Base-by-base conservation (phyloP, 208 protist genomes). In the Trichomonas vaginalis region DNA sequence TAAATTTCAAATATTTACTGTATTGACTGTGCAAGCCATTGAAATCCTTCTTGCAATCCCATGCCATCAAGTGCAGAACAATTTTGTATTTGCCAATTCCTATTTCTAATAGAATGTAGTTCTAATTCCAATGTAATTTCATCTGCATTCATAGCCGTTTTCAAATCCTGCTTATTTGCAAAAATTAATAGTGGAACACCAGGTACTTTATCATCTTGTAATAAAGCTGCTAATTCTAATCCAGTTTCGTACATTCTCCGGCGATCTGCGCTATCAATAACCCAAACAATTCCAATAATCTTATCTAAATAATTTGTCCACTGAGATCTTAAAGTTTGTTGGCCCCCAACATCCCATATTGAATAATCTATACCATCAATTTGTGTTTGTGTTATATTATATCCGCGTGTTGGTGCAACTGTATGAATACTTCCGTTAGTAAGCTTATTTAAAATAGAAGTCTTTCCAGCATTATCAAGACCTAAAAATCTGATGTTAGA, bases 131-230 rank as follows among this genome's bases (percentile, higher is more conserved):
- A 3, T 27, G 95, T 48, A 21, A 61, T 95, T 48, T 92, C 86
- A 51, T 48, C 40, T 4, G 86, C 86, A 35, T 35, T 48, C 86
- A 92, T 92, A 39, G 98, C 98, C 32, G 97, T 98, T 56, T 96
- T 87, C n/a, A 99, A 96, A 95, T 99, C 99, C 96, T 99, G 98
- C 97, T 99, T 99, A 97, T 99, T 99, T n/a, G 98, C 99, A 45
- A 98, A 98, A 23, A 99, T 95, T 6, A 99, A 97, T 27, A 99
- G 95, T 47, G 98, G 98, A 37, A 99, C 96, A 95, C 98, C 98
- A 12, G 96, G 96, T 21, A 99, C 96, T 96, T 99, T 98, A 82
- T 98, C 98, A 96, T 99, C 98, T 96, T 98, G 97, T 79, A 99
- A 96, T 56, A 99, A 96, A 61, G 97, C 96, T 42, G 97, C 88